Evolutionary conservation across 495 filamentous ascomycete species (phyloP).

Genomic region (Podospora bellae-mahoneyi): DNA sequence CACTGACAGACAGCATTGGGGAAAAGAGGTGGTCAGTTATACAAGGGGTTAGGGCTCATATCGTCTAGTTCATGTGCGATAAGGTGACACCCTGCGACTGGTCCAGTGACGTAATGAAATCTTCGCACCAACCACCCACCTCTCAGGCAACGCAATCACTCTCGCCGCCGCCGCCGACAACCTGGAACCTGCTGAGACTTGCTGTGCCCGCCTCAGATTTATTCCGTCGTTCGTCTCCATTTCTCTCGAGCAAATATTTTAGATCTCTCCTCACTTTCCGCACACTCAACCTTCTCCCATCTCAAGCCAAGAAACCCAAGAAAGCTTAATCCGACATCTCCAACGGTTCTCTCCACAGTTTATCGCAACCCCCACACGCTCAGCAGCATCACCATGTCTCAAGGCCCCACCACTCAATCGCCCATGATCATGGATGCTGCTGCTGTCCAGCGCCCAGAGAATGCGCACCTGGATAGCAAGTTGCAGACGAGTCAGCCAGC

Average conservation of each 20-base stretch:
- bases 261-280: background rate
- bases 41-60: background rate
- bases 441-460: slow-evolving; percentile 1
- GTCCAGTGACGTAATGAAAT: background rate
- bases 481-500: slow-evolving; percentile 7
- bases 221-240: background rate
- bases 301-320: background rate
- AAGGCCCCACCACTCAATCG: background rate
- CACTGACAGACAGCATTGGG: too few species aligned
- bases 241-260: background rate
- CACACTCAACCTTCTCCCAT: background rate
- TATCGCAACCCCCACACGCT: background rate
- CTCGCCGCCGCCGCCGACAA: background rate
- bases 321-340: background rate
- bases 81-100: background rate
- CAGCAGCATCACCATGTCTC: background rate
- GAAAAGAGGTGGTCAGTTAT: too few species aligned
- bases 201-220: background rate
- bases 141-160: background rate
- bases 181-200: background rate
- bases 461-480: background rate
- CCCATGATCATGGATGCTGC: background rate
- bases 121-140: background rate
- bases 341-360: background rate
- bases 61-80: background rate